Base-by-base conservation (phyloP, 2,329 filamentous ascomycete genomes). In the Cladorrhinum sp. region DNA sequence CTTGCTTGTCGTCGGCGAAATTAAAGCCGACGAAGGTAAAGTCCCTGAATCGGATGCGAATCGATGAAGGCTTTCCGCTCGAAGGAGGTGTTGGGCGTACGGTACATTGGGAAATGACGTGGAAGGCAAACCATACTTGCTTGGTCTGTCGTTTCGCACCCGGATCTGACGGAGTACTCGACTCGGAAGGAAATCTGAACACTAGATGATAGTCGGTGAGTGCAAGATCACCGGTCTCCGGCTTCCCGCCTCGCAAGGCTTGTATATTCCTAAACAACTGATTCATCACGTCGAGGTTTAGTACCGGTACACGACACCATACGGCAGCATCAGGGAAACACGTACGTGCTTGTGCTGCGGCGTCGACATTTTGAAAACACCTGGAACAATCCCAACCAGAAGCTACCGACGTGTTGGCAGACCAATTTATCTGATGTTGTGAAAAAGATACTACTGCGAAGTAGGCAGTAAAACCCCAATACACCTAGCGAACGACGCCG, bases 21-120 rank as follows among this genome's bases (percentile, higher is more conserved):
- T 93, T 92, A 76, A 99, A 93, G 63, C 91, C 93, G 63, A 96
- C 87, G 75, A 93, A 96, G 53, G 86, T 93, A 73, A 99, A 98
- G 78, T 99, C 95, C 60, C 93, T 90, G 72, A 93, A 92, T 57
- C 92, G 88, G 63, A 99, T 79, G 56, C 93, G 89, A 71, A 99
- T 92, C 2, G 91, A 90, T 5, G 93, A 92, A 29, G 86, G 83
- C 63, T 92, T 84, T 55, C 86, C 84, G 60, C 89, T 89, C 12
- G 81, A 79, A 6, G 85, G 81, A 18, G 90, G 88, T 51, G 88
- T 86, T 25, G 92, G 89, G 62, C 91, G 86, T 66, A 93, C 86
- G 23, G 84, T 85, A 76, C 93, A 96, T 70, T 88, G 85, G 45
- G 85, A 85, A 69, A 99, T 91, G 76, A 98, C 93, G 23, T 93